Percentiles rank a stretch among this genome's conserved stretches.
These are phyloP conservation scores for Ceratobasidium sp. DNA, from an alignment of 1,284 basidiomycete species.

Conservation along the genomic window DNA sequence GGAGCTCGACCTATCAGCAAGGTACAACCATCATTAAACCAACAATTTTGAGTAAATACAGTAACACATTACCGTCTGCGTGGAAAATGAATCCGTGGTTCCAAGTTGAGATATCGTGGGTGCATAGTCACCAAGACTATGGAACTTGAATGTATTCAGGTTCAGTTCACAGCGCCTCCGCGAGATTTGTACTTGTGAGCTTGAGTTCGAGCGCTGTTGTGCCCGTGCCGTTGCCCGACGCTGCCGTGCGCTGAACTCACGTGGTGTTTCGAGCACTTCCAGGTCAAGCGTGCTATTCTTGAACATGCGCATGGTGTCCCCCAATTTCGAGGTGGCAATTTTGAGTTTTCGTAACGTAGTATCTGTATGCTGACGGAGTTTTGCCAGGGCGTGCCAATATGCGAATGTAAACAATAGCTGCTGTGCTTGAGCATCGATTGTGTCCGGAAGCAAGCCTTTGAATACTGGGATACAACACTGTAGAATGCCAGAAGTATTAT, in stretches of 20 bases:
- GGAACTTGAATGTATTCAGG: constrained; percentile 57
- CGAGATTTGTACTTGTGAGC: neutral
- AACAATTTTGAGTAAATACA: too few relatives aligned
- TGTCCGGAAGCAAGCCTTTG: constrained; percentile 55
- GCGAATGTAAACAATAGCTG: constrained; percentile 1
- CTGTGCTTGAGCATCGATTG: neutral
- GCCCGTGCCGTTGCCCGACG: constrained; percentile 5
- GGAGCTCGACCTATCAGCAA: constrained; percentile 43
- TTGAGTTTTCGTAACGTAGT: neutral
- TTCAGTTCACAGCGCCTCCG: constrained; percentile 51
- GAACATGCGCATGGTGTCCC: constrained; percentile 51
- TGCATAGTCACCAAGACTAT: constrained; percentile 57
- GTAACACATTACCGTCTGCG: constrained; percentile 53
- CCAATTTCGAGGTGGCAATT: constrained; percentile 51
- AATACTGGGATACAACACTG: constrained; percentile 59
- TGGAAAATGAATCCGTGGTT: constrained; percentile 58
- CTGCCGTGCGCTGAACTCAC: constrained; percentile 52
- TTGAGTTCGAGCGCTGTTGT: constrained; percentile 2
- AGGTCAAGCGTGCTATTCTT: constrained; percentile 48
- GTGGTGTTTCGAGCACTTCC: constrained; percentile 53
- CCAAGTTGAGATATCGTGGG: constrained; percentile 55
- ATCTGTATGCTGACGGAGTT: constrained; percentile 21
- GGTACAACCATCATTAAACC: too few relatives aligned
- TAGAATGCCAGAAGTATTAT: too few relatives aligned
- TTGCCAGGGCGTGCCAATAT: constrained; percentile 11